Evolutionary conservation across 2,329 filamentous ascomycete genomes (phyloP).

Genomic region (Stromatinia cepivora): DNA sequence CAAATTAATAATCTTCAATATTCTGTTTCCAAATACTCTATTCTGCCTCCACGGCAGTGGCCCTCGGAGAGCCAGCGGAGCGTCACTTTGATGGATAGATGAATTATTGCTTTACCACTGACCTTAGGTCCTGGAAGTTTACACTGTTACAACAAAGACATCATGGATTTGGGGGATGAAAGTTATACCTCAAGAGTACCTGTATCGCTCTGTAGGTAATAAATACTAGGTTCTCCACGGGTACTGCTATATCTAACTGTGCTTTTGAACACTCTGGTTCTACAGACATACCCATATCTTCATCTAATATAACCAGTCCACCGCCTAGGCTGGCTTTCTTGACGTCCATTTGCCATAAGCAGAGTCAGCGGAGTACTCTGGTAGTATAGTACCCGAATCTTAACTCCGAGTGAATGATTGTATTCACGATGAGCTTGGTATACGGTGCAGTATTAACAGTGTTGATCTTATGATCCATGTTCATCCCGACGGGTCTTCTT

Average conservation of each 20-base stretch:
- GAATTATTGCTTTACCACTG: not conserved
- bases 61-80: constrained; percentile 3
- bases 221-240: too few species aligned
- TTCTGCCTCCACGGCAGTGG: constrained; percentile 3
- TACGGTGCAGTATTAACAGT: not conserved
- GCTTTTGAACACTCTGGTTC: not conserved
- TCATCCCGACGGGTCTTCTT: not conserved
- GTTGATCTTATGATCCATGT: not conserved
- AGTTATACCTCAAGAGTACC: too few species aligned
- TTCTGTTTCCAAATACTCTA: not conserved
- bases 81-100: not conserved
- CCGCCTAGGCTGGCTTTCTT: not conserved
- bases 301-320: not conserved
- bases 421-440: not conserved
- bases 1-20: not conserved
- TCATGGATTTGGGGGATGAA: not conserved
- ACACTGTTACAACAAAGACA: too few species aligned
- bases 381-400: not conserved
- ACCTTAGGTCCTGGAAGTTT: not conserved
- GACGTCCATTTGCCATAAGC: not conserved
- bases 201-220: too few species aligned
- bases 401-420: not conserved
- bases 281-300: not conserved
- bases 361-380: not conserved
- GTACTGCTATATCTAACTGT: not conserved